Evolutionary conservation across 1,139 yeast species (phyloP).

Genomic region (Sugiyamaella castrensis): DNA sequence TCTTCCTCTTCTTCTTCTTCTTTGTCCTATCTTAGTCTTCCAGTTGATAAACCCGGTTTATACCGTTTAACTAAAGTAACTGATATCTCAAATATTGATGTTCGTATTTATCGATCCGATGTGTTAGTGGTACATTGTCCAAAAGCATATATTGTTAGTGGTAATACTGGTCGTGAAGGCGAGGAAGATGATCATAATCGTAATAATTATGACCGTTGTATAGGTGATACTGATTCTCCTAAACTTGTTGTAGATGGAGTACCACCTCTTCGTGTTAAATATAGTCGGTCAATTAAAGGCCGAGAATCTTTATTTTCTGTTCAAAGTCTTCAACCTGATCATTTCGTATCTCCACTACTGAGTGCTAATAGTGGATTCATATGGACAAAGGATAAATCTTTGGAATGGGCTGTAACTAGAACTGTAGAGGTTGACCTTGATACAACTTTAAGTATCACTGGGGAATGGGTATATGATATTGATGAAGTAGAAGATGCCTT

Average conservation of each 20-base stretch:
- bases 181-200: slow-evolving; percentile 12
- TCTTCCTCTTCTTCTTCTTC: neutral
- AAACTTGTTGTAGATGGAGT: slow-evolving; percentile 64
- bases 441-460: slow-evolving; percentile 49
- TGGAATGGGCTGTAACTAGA: slow-evolving; percentile 54
- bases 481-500: slow-evolving; percentile 69
- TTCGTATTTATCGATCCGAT: slow-evolving; percentile 63
- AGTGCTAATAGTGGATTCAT: slow-evolving; percentile 15
- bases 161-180: slow-evolving; percentile 12
- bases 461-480: slow-evolving; percentile 63
- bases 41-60: slow-evolving; percentile 66
- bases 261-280: slow-evolving; percentile 66
- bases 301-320: slow-evolving; percentile 43
- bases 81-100: slow-evolving; percentile 61
- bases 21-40: slow-evolving; percentile 48
- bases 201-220: slow-evolving; percentile 51
- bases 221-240: slow-evolving; percentile 57
- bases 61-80: slow-evolving; percentile 65
- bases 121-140: slow-evolving; percentile 79
- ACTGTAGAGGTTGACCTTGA: slow-evolving; percentile 51
- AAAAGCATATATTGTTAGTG: slow-evolving; percentile 47
- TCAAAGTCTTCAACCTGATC: slow-evolving; percentile 50
- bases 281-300: slow-evolving; percentile 56
- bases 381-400: slow-evolving; percentile 38
- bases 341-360: slow-evolving; percentile 42